Evolutionary conservation across 768 basidiomycete species (phyloP), one percentile per base, ranked within the genome.

Genomic region (Podaxis mareebaensis): DNA sequence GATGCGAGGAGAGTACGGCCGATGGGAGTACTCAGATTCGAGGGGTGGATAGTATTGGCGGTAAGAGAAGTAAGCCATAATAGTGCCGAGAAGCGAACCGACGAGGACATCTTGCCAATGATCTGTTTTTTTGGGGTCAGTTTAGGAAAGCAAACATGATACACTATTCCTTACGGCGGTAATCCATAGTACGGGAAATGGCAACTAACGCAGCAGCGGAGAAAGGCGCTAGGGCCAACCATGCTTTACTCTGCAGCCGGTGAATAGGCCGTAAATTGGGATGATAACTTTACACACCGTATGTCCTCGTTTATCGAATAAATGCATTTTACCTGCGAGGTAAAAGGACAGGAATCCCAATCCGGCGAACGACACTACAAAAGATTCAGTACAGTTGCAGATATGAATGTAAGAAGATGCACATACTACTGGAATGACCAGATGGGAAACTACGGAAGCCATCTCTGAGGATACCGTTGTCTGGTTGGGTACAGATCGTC

Each of bases 381-480:
- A 39, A 63, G 57, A 65, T 42, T 40, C 53, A 67, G 52, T 58
- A 11, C 26, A 53, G 11, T 33, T 60, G 53, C 17, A 39, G 55
- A 28, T 64, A 46, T 62, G 53, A 15, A 24, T 22, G 53, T 6
- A 38, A 48, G 30, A 40, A 49, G 26, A 30, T 26, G 17, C 13
- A 77, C 90, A 55, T 75, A 95, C 94, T 65, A 67, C 92, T 94
- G 3, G 93, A 89, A 75, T 97, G 95, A 0, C 96, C 96, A 59
- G 92, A 93, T 13, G 90, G 91, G 74, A 98, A 97, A 71, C 93
- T 95, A 68, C 92, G 85, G 79, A 93, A 98, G 1, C 95, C 96
- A 75, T 96, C 93, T 30, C 80, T 77, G 66, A 95, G 73, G 28
- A 88, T 81, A 7, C 70, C 66, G 17, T 72, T 68, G 66, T 91